Evolutionary conservation across 192 early-diverging fungal species (phyloP).

Genomic region (Umbelopsis isabellina): DNA sequence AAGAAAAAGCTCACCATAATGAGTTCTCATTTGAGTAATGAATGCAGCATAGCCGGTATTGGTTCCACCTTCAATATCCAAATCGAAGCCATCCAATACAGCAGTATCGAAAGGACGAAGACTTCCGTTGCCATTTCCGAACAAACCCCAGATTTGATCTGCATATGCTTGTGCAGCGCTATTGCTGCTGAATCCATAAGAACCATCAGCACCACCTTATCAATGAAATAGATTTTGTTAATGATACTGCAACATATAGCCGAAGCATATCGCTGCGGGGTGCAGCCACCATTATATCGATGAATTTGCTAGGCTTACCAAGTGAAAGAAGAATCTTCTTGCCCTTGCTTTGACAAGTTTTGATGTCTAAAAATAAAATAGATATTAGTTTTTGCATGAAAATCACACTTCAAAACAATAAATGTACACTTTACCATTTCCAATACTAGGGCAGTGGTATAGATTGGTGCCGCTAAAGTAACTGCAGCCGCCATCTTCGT

Average conservation of each 20-base stretch:
- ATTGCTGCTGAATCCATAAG: slow-evolving; percentile 63
- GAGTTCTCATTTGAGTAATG: slow-evolving; percentile 53
- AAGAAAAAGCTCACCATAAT: slow-evolving; percentile 37
- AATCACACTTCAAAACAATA: slow-evolving; percentile 35
- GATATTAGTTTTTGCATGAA: not conserved
- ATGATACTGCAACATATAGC: too few relatives aligned
- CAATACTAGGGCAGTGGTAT: slow-evolving; percentile 72
- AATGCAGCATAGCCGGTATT: slow-evolving; percentile 54
- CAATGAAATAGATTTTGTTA: too few relatives aligned
- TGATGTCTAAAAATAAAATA: slow-evolving; percentile 55
- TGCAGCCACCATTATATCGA: too few relatives aligned
- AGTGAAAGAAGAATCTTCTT: slow-evolving; percentile 64
- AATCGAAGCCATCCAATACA: slow-evolving; percentile 73
- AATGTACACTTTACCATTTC: slow-evolving; percentile 25
- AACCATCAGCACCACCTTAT: slow-evolving; percentile 56
- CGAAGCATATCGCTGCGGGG: too few relatives aligned
- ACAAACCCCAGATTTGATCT: slow-evolving; percentile 45
- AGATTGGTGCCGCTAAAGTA: slow-evolving; percentile 58
- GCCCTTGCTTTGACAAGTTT: slow-evolving; percentile 63
- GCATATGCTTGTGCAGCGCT: slow-evolving; percentile 53
- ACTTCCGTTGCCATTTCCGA: slow-evolving; percentile 46
- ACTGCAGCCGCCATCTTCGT: slow-evolving; percentile 16
- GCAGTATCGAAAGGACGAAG: slow-evolving; percentile 71
- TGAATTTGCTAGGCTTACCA: slow-evolving; percentile 30
- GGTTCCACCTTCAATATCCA: slow-evolving; percentile 66